Evolutionary conservation across 768 basidiomycete genomes (phyloP).

Genomic region (Hemileccinum rubropunctum): DNA sequence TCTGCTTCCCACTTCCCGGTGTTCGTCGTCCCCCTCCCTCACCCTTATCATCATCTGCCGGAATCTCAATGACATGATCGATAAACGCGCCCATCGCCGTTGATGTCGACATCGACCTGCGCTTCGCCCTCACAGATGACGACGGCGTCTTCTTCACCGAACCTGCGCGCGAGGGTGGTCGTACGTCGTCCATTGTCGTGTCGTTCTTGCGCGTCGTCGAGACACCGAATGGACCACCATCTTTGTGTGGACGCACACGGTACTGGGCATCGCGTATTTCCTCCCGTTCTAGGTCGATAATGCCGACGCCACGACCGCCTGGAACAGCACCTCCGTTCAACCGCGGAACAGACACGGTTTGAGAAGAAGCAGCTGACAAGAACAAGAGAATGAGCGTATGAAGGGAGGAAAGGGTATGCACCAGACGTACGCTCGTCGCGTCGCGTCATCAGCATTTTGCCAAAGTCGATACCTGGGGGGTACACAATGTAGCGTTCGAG

Average conservation of each 20-base stretch:
- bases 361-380: conserved; percentile 6
- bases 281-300: conserved; percentile 22
- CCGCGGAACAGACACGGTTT: background rate
- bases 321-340: conserved; percentile 26
- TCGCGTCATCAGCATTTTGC: conserved; percentile 33
- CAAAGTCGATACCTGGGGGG: conserved; percentile 66
- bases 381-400: background rate
- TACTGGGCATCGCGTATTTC: conserved; percentile 17
- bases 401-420: background rate
- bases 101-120: background rate
- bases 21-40: background rate
- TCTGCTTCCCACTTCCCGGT: background rate
- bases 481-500: conserved; percentile 68
- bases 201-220: background rate
- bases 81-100: conserved; percentile 12
- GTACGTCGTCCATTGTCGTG: background rate
- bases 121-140: background rate
- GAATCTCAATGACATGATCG: conserved; percentile 24
- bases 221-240: too few species aligned
- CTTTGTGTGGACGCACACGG: background rate
- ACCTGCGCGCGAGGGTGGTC: conserved; percentile 5
- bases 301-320: conserved; percentile 28
- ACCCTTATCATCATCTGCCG: conserved; percentile 7
- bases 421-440: conserved; percentile 14
- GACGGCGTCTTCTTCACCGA: conserved; percentile 11